Percentiles rank a stretch among this genome's conserved stretches.
Evolutionary conservation across 2,329 filamentous ascomycete genomes (phyloP).

Genomic region (Ophiocordyceps australis): DNA sequence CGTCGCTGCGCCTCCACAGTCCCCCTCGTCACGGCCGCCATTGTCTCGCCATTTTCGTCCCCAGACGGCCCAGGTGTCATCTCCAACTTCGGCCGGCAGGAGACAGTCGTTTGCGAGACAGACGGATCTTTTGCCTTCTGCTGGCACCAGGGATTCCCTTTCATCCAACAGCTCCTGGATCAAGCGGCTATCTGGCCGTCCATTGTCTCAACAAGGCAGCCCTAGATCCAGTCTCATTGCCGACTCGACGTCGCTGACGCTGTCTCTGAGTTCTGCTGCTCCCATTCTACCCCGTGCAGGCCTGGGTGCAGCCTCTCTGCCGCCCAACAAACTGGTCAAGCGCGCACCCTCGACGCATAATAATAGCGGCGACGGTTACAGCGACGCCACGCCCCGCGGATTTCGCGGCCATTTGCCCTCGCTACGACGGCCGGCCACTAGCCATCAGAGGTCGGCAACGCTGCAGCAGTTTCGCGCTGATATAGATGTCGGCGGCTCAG

Average conservation of each 20-base stretch:
- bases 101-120: slow-evolving; percentile 24
- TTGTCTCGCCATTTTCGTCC: slow-evolving; percentile 18
- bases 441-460: slow-evolving; percentile 58
- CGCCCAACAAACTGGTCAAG: slow-evolving; percentile 66
- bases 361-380: slow-evolving; percentile 17
- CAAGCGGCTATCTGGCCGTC: slow-evolving; percentile 48
- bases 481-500: slow-evolving; percentile 8
- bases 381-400: slow-evolving; percentile 24
- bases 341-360: slow-evolving; percentile 40
- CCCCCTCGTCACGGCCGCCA: slow-evolving; percentile 15
- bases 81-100: slow-evolving; percentile 18
- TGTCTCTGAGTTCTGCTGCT: slow-evolving; percentile 47
- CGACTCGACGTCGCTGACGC: slow-evolving; percentile 45
- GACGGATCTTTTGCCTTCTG: slow-evolving; percentile 16
- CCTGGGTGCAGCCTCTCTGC: slow-evolving; percentile 22
- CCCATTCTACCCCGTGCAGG: slow-evolving; percentile 34
- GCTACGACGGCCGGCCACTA: slow-evolving; percentile 58
- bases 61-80: slow-evolving; percentile 19
- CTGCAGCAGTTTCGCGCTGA: slow-evolving; percentile 33
- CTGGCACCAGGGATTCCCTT: slow-evolving; percentile 31
- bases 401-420: slow-evolving; percentile 44
- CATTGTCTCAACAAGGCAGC: slow-evolving; percentile 45
- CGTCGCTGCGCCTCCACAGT: slow-evolving; percentile 7
- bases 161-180: slow-evolving; percentile 56
- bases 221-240: slow-evolving; percentile 44